Evolutionary conservation across 768 basidiomycete genomes (phyloP).

Genomic region (Tricholoma hemisulphureum): DNA sequence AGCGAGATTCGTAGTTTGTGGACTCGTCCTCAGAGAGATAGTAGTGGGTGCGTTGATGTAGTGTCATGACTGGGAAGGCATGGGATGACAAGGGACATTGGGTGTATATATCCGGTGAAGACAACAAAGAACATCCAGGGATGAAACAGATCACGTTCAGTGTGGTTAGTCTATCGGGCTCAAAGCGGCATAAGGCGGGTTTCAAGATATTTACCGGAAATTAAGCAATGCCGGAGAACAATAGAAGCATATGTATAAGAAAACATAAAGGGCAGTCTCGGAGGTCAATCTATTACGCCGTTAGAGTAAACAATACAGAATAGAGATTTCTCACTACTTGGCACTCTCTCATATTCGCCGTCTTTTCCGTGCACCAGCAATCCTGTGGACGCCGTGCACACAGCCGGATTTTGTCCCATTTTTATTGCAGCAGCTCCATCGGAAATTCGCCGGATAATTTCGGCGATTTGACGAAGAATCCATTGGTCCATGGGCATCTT

Average conservation of each 20-base stretch:
- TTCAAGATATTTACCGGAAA: slow-evolving; percentile 6
- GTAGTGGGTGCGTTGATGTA: background rate
- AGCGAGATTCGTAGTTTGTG: background rate
- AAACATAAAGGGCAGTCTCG: slow-evolving; percentile 3
- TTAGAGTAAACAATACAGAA: slow-evolving; percentile 2
- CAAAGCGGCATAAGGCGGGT: background rate
- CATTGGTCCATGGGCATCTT: slow-evolving; percentile 46
- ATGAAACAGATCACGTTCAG: background rate
- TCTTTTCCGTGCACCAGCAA: slow-evolving; percentile 33
- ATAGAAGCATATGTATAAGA: slow-evolving; percentile 11
- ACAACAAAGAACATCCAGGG: background rate
- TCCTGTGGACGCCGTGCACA: slow-evolving; percentile 35
- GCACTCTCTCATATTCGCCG: slow-evolving; percentile 23
- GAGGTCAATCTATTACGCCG: background rate
- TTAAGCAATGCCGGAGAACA: slow-evolving; percentile 15
- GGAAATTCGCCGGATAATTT: slow-evolving; percentile 46
- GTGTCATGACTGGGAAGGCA: slow-evolving; percentile 7
- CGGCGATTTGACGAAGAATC: slow-evolving; percentile 39
- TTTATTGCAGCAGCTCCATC: slow-evolving; percentile 51
- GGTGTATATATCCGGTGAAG: background rate
- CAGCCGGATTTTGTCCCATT: slow-evolving; percentile 39
- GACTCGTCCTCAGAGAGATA: slow-evolving; percentile 1
- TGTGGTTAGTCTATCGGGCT: background rate
- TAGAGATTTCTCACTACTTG: slow-evolving; percentile 1
- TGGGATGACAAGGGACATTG: slow-evolving; percentile 1